Evolutionary conservation across 768 basidiomycete genomes (phyloP).

Genomic region (Hypsizygus marmoreus): DNA sequence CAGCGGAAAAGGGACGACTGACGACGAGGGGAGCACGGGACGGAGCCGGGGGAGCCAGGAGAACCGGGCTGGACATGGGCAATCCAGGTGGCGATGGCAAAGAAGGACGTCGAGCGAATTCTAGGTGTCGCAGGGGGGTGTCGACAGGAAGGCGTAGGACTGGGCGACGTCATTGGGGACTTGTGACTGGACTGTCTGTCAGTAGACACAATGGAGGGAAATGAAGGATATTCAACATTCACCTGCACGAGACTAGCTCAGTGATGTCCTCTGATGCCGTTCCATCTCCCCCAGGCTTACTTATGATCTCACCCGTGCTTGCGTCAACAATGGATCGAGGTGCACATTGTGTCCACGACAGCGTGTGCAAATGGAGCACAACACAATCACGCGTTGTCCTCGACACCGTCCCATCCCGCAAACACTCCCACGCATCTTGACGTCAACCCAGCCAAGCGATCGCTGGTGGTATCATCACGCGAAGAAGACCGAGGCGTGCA

Average conservation of each 20-base stretch:
- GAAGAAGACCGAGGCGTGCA: no score
- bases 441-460: no score
- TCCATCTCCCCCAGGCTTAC: neutral
- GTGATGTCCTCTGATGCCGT: slow-evolving; percentile 1
- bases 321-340: no score
- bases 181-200: neutral
- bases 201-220: neutral
- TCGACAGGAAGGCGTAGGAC: slow-evolving; percentile 49
- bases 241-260: slow-evolving; percentile 16
- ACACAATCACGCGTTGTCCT: no score
- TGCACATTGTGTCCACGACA: no score
- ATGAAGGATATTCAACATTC: slow-evolving; percentile 5
- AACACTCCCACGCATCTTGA: no score
- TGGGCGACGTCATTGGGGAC: slow-evolving; percentile 8
- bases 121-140: slow-evolving; percentile 32
- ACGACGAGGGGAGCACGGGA: slow-evolving; percentile 37
- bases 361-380: no score
- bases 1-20: slow-evolving; percentile 30
- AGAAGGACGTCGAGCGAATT: slow-evolving; percentile 43
- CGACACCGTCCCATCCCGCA: no score
- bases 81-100: slow-evolving; percentile 62
- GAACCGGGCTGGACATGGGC: slow-evolving; percentile 70
- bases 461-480: no score
- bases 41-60: slow-evolving; percentile 53
- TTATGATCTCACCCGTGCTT: slow-evolving; percentile 6